Base-by-base conservation (phyloP, 75 land plant species). In the Cryptomeria japonica region DNA sequence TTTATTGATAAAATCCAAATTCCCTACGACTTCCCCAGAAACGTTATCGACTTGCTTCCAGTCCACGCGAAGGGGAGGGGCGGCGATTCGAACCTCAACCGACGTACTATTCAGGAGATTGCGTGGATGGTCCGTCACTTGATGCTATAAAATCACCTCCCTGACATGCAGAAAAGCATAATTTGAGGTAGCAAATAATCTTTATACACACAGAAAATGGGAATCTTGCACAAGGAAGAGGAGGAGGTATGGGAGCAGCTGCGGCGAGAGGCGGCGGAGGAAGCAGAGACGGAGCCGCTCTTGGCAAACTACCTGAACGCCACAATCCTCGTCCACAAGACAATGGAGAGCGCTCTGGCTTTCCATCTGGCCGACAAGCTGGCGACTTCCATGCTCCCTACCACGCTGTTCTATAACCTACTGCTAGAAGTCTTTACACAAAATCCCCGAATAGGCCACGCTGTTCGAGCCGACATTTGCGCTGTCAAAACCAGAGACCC, bases 361-460 rank as follows among this genome's bases (percentile, higher is more conserved):
- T 83, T 77, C 51, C 94, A 95, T 72, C 89, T 97, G 1, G 93
- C 93, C 2, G 61, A 90, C 80, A 96, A 96, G 87, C 90, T 97
- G 9, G 44, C 91, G 49, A 89, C 77, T 87, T 88, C 89, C 13
- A 89, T 84, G 16, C 82, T 94, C 4, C 86, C 93, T 6, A 80
- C 86, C 89, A 90, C 92, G 15, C 89, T 87, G 46, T 87, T 91
- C 8, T 91, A 90, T 49, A 83, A 88, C 37, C 84, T 91, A 25
- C 55, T 91, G 2, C 75, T 79, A 31, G 83, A 75, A n/a, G 93
- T 90, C 42, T 91, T 97, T 44, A 39, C 9, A 18, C 87, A 93
- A 18, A 73, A 91, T 39, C 86, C 88, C 13, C 2, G 70, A 15
- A 91, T 92, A 72, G 87, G 90, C 58, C 88, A 90, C 51, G 91